These are phyloP conservation scores for Mortierella antarctica DNA, from an alignment of 192 early-diverging fungal genomes.

Conservation along the genomic window DNA sequence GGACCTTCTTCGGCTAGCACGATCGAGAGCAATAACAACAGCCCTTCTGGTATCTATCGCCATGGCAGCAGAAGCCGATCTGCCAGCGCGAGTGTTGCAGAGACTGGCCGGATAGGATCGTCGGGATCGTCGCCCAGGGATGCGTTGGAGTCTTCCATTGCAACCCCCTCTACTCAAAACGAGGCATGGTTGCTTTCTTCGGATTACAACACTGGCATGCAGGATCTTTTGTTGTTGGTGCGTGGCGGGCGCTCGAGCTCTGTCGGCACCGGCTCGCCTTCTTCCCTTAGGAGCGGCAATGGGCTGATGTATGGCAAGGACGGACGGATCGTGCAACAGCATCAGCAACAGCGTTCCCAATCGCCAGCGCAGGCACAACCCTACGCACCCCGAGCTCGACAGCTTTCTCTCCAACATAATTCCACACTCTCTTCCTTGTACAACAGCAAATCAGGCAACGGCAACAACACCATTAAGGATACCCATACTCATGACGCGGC, in stretches of 20 bases:
- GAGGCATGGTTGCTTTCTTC: conserved; percentile 46
- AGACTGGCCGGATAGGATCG: conserved; percentile 3
- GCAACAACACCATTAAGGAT: conserved; percentile 24
- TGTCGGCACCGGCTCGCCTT: conserved; percentile 31
- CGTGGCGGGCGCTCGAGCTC: conserved; percentile 50
- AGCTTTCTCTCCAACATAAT: conserved; percentile 21
- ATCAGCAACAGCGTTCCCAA: conserved; percentile 3
- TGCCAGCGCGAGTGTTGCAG: conserved; percentile 28
- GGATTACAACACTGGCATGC: conserved; percentile 51
- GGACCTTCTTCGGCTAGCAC: conserved; percentile 20
- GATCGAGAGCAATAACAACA: background rate
- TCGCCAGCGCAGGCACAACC: background rate
- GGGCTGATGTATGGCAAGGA: conserved; percentile 34
- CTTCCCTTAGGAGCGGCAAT: conserved; percentile 12
- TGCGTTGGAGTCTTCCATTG: background rate
- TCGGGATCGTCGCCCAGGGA: background rate
- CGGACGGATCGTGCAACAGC: conserved; percentile 20
- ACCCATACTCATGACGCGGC: conserved; percentile 29
- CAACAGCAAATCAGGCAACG: conserved; percentile 7
- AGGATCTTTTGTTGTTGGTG: conserved; percentile 40
- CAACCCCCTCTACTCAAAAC: background rate
- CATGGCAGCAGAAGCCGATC: conserved; percentile 32
- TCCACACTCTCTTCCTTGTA: conserved; percentile 20
- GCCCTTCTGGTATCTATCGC: background rate
- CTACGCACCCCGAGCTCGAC: background rate